A percentile compares a stretch with the other conserved stretches of the same genome.
Evolutionary conservation across 495 filamentous ascomycete species (phyloP).

Genomic region (Hypoxylon lienhwacheense): DNA sequence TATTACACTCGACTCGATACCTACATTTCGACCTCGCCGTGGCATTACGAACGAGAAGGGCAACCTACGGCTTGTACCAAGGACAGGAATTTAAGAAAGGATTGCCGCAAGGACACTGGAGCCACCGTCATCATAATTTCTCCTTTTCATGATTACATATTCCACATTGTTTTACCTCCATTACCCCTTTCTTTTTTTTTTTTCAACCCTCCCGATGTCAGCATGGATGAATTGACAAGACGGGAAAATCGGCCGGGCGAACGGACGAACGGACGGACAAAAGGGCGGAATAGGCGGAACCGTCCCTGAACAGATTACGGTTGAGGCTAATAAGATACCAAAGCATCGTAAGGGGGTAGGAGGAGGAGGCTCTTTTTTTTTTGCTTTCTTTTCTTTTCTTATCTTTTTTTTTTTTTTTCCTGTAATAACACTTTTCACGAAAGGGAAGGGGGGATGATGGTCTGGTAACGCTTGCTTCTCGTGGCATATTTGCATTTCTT

Average conservation of each 20-base stretch:
- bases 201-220: slow-evolving; percentile 2
- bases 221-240: slow-evolving; percentile 28
- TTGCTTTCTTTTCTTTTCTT: neutral
- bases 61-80: slow-evolving; percentile 1
- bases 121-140: neutral
- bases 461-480: too few species aligned
- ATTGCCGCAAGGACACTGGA: slow-evolving; percentile 25
- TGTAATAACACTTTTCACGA: neutral
- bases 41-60: neutral
- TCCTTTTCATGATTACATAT: slow-evolving; percentile 1
- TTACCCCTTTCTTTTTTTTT: neutral
- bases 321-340: slow-evolving; percentile 26
- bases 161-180: neutral
- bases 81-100: slow-evolving; percentile 22
- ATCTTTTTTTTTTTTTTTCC: neutral
- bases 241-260: slow-evolving; percentile 30
- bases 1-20: too few species aligned
- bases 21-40: too few species aligned
- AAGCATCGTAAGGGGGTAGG: neutral
- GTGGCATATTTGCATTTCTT: too few species aligned
- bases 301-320: slow-evolving; percentile 7
- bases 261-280: slow-evolving; percentile 31
- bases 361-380: neutral
- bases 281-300: slow-evolving; percentile 17
- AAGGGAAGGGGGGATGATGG: too few species aligned